Conservation (phyloP, 2,329 filamentous ascomycete genomes). For the Pseudogymnoascus sp. region DNA sequence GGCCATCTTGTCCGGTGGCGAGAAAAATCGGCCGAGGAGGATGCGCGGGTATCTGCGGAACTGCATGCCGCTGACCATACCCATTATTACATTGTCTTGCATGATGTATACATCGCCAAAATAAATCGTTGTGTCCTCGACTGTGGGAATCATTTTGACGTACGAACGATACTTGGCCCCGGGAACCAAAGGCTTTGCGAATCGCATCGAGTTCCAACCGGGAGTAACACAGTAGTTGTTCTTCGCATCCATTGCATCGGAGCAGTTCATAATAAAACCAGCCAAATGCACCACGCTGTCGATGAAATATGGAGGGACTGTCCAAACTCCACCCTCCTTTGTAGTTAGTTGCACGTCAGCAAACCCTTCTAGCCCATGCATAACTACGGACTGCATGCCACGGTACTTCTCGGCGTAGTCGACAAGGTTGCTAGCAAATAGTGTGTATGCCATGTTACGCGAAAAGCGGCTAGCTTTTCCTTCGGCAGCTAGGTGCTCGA, state of each 20-base stretch:
- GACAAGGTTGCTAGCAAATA: constrained; percentile 22
- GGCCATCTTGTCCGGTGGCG: constrained; percentile 25
- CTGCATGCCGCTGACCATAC: constrained; percentile 28
- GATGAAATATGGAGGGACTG: constrained; percentile 19
- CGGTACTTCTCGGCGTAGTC: constrained; percentile 18
- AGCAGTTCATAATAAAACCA: constrained; percentile 21
- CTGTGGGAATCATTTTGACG: constrained; percentile 26
- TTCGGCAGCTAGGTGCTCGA: constrained; percentile 41
- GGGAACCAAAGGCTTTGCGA: constrained; percentile 18
- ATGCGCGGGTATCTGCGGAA: constrained; percentile 34
- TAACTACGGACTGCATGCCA: constrained; percentile 22
- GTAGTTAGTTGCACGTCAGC: constrained; percentile 23
- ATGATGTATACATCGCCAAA: constrained; percentile 33
- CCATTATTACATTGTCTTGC: constrained; percentile 30
- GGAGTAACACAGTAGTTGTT: constrained; percentile 24
- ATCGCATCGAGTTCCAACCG: constrained; percentile 23
- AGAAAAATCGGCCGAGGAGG: constrained; percentile 36
- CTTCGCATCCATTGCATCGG: constrained; percentile 21
- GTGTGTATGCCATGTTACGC: constrained; percentile 32
- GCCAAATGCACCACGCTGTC: constrained; percentile 17
- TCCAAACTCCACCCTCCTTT: constrained; percentile 18
- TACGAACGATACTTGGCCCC: constrained; percentile 21
- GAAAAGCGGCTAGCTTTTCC: constrained; percentile 51
- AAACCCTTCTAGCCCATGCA: constrained; percentile 20
- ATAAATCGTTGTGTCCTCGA: constrained; percentile 24